Percentiles rank a stretch among this genome's conserved stretches.
These are phyloP conservation scores for Brettanomyces sp. DNA, from an alignment of 805 yeast genomes.

Conservation along the genomic window DNA sequence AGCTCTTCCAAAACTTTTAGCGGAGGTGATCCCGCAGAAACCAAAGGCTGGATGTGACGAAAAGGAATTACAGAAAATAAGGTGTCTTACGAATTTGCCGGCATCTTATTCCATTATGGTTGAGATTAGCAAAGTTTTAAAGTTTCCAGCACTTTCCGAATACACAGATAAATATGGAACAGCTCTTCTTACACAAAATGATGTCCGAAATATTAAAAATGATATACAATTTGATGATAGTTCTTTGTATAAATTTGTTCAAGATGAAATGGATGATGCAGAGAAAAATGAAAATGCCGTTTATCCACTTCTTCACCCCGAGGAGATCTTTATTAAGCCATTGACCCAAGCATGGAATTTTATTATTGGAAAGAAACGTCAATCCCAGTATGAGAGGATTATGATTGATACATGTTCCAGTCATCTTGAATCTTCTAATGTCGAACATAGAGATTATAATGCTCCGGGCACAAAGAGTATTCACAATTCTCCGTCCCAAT, in stretches of 20 bases:
- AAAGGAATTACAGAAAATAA: conserved; percentile 6
- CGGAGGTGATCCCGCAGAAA: conserved; percentile 27
- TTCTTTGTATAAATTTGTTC: conserved; percentile 5
- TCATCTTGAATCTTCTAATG: conserved; percentile 5
- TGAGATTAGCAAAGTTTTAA: conserved; percentile 17
- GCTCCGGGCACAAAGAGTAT: background rate
- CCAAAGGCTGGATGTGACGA: conserved; percentile 3
- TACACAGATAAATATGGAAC: conserved; percentile 21
- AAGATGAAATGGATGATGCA: background rate
- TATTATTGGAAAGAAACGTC: conserved; percentile 35
- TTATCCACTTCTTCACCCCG: conserved; percentile 6
- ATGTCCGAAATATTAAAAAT: conserved; percentile 20
- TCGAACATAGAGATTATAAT: background rate
- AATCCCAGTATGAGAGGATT: conserved; percentile 42
- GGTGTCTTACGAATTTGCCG: conserved; percentile 22
- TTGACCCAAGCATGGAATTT: conserved; percentile 35
- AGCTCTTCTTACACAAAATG: conserved; percentile 28
- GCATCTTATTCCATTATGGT: conserved; percentile 17
- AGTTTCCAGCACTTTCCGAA: conserved; percentile 12
- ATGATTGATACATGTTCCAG: conserved; percentile 27
- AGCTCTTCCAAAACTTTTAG: conserved; percentile 26
- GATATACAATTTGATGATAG: conserved; percentile 26
- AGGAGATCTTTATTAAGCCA: conserved; percentile 6
- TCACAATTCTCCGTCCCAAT: background rate
- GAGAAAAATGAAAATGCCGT: background rate